Base-by-base conservation (phyloP, 2,329 filamentous ascomycete species). In the Zasmidium cellare region DNA sequence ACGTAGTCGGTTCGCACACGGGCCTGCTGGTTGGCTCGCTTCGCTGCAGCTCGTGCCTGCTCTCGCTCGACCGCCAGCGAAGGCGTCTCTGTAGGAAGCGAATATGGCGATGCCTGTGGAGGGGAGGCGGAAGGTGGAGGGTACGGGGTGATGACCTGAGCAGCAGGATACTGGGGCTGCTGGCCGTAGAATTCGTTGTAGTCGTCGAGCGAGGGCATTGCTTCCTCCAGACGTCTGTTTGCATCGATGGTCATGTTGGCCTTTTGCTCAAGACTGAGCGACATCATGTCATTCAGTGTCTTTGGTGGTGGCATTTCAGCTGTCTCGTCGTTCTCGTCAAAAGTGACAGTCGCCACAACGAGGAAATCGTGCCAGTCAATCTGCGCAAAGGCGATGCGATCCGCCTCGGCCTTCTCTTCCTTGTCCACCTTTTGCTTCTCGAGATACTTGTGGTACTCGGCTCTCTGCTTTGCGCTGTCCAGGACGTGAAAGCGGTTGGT, bases 351-450 rank as follows among this genome's bases (percentile, higher is more conserved):
- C 75, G 97, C 94, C 46, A 97, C 92, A 19, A 99, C 89, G 31
- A 93, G 88, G 68, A 99, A 99, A 72, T 97, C 93, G 71, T 96
- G 91, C 94, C 94, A 99, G 75, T 99, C 94, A 62, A 99, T 94
- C 67, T 94, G 89, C 1, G 89, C 89, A 74, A 94, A 89, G 53
- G 83, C 82, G 51, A 87, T 72, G 69, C 87, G 87, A 73, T 96
- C 90, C 69, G 91, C 86, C 71, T 96, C 90, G 44, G 88, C 89
- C 62, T 92, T 87, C 69, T 96, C 91, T 69, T 96, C 92, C 71
- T 92, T 92, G 80, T 92, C 90, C 67, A 87, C 85, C 73, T 92
- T 93, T 77, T 97, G 90, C 55, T 87, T 80, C 65, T 94, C 90
- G 69, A 94, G 89, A 70, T 86, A 90, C 73, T 91, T 92, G 63